Conservation (phyloP, 345 rosid species). For the Salix suchowensis region DNA sequence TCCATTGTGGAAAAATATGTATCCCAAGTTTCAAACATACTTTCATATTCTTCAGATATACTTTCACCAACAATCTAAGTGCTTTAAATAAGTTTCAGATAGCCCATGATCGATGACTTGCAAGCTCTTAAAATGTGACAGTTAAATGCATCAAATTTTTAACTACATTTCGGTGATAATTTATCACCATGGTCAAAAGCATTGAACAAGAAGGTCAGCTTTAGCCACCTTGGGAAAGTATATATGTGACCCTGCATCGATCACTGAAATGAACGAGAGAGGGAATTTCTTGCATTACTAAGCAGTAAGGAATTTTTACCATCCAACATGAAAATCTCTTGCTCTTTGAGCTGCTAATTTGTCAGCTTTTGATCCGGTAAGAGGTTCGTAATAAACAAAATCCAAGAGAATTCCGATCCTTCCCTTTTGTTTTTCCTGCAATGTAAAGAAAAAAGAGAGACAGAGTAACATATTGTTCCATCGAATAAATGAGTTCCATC, state of each 20-base stretch:
- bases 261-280: not conserved
- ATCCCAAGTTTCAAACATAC: not conserved
- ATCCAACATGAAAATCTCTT: conserved; percentile 90
- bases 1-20: no score
- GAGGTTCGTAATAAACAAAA: conserved; percentile 97
- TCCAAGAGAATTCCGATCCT: conserved; percentile 83
- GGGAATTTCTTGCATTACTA: no score
- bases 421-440: conserved; percentile 75
- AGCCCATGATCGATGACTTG: not conserved
- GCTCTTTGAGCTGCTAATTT: conserved; percentile 91
- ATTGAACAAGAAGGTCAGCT: not conserved
- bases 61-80: not conserved
- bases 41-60: no score
- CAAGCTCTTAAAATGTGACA: not conserved
- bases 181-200: not conserved
- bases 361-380: conserved; percentile 80
- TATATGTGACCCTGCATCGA: not conserved
- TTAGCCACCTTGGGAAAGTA: not conserved
- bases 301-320: conserved; percentile 36
- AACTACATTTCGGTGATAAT: not conserved
- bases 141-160: not conserved
- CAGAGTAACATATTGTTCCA: not conserved
- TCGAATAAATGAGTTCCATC: not conserved
- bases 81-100: not conserved
- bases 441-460: not conserved